Percentiles rank a stretch among this genome's conserved stretches.
Conservation (phyloP, 2,329 filamentous ascomycete genomes). For the Helotiales sp. region DNA sequence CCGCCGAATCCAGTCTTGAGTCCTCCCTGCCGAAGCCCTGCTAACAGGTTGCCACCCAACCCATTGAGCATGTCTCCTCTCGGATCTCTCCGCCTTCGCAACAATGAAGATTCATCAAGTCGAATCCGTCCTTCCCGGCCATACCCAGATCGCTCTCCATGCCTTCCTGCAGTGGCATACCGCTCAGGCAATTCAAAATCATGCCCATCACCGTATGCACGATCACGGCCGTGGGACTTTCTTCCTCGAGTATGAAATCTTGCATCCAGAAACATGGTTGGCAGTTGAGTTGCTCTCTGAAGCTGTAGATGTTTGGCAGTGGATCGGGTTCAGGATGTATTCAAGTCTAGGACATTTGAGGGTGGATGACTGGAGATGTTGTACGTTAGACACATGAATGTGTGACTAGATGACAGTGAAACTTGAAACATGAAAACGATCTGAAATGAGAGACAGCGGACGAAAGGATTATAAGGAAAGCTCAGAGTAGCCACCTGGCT, state of each 20-base stretch:
- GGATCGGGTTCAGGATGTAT: no score
- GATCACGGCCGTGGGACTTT: not conserved
- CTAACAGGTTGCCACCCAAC: not conserved
- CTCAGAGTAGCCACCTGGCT: not conserved
- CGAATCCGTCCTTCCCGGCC: slow-evolving; percentile 3
- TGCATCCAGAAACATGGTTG: not conserved
- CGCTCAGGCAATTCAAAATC: not conserved
- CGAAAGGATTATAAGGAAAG: not conserved
- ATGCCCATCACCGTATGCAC: not conserved
- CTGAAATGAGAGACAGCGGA: no score
- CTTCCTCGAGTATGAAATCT: not conserved
- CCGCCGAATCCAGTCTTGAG: not conserved
- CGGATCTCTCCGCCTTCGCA: slow-evolving; percentile 10
- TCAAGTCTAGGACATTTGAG: no score
- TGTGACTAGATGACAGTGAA: not conserved
- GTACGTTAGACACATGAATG: not conserved
- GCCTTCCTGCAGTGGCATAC: not conserved
- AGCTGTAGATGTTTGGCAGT: no score
- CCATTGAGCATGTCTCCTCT: slow-evolving; percentile 12
- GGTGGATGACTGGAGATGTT: not conserved
- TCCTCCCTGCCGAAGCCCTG: not conserved
- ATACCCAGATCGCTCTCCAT: not conserved
- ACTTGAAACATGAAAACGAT: not conserved
- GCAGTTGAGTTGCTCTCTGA: no score
- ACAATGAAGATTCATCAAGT: slow-evolving; percentile 9